phyloP scores from a whole-genome alignment of 768 basidiomycete genomes.

The Mycena alexandri region DNA sequence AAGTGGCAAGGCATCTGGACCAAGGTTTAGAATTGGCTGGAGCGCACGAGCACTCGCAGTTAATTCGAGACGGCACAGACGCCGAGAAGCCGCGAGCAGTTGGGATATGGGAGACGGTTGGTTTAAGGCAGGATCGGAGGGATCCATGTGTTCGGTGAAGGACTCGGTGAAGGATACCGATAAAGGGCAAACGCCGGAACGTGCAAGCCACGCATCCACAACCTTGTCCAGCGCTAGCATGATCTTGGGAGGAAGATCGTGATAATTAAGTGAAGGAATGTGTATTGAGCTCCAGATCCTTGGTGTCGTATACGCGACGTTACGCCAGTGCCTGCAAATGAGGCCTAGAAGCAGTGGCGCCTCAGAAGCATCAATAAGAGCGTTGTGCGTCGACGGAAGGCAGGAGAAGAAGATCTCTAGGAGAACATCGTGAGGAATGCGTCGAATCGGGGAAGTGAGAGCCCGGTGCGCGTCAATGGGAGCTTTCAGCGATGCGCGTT shows the following conservation, averaged over 20 bases:
- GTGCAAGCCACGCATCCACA: constrained; percentile 3
- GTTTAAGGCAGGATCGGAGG: too few relatives aligned
- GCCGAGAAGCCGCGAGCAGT: neutral
- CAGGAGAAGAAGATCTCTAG: constrained; percentile 21
- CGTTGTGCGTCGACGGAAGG: constrained; percentile 15
- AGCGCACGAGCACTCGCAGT: neutral
- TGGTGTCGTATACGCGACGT: constrained; percentile 16
- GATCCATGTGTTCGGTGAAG: neutral
- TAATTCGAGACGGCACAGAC: neutral
- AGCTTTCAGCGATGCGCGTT: constrained; percentile 2
- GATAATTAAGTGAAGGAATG: neutral
- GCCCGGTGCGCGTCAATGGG: constrained; percentile 14
- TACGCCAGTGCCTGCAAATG: constrained; percentile 23
- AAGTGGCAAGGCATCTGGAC: constrained; percentile 2
- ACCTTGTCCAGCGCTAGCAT: neutral
- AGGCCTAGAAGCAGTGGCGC: constrained; percentile 25
- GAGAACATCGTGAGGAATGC: constrained; percentile 22
- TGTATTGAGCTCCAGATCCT: constrained; percentile 22
- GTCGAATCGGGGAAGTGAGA: constrained; percentile 16
- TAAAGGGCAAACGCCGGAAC: constrained; percentile 1
- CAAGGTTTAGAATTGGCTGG: neutral
- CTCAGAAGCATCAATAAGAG: constrained; percentile 14
- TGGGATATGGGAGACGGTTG: neutral
- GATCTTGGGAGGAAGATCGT: neutral
- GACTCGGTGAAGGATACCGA: constrained; percentile 10